Percentiles rank a stretch among this genome's conserved stretches.
phyloP scores from a whole-genome alignment of 2,329 filamentous ascomycete genomes.

The Zasmidium angulare region DNA sequence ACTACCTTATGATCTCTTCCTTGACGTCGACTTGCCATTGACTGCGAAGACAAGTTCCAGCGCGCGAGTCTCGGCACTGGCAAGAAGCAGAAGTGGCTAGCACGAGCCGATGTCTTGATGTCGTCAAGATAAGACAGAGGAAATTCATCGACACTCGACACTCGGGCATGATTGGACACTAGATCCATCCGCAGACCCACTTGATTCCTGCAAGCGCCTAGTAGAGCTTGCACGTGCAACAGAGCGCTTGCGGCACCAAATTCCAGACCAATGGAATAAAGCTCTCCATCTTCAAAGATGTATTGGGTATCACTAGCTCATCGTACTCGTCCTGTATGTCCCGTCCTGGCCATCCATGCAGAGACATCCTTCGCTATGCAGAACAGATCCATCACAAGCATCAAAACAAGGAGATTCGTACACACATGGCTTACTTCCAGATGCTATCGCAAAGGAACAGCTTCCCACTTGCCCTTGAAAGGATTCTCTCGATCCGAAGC shows the following conservation, averaged over 20 bases:
- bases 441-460: constrained; percentile 16
- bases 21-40: no score
- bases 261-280: background rate
- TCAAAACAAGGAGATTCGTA: background rate
- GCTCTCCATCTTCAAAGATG: background rate
- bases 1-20: no score
- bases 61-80: no score
- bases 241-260: background rate
- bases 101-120: no score
- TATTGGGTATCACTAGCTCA: background rate
- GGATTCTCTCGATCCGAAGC: constrained; percentile 20
- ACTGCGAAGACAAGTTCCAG: no score
- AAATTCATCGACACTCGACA: no score
- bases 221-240: background rate
- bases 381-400: background rate
- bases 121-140: no score
- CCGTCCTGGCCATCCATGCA: background rate
- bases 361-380: background rate
- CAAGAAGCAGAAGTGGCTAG: no score
- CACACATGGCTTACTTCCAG: background rate
- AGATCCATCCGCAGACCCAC: background rate
- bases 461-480: constrained; percentile 22
- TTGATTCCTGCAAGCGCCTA: background rate
- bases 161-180: background rate
- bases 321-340: background rate